phyloP scores from a whole-genome alignment of 208 protist species.

The Leishmania arabica region DNA sequence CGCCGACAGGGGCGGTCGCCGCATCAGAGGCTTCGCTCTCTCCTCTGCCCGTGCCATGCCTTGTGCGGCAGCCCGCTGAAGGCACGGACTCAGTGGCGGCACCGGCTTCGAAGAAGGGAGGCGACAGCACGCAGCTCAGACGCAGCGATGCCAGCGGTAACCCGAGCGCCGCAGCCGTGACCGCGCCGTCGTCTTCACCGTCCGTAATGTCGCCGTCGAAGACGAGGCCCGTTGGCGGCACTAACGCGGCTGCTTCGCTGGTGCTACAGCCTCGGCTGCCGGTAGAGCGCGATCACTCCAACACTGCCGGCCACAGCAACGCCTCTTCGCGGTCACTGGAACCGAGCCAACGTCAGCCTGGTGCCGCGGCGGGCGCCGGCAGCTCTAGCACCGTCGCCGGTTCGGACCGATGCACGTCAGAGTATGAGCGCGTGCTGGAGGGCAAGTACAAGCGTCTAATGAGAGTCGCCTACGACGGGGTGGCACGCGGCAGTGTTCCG shows the following conservation, averaged over 20 bases:
- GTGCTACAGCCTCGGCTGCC: not conserved
- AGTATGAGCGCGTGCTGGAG: conserved; percentile 50
- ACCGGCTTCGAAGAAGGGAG: not conserved
- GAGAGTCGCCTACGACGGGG: conserved; percentile 73
- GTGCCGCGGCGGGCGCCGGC: not conserved
- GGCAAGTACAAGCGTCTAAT: conserved; percentile 64
- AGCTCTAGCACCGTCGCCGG: not conserved
- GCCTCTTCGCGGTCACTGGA: no score
- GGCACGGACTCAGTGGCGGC: not conserved
- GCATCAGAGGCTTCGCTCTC: not conserved
- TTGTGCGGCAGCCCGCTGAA: not conserved
- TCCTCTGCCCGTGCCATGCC: not conserved
- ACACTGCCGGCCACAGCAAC: not conserved
- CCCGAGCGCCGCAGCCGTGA: not conserved
- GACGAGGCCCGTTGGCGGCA: not conserved
- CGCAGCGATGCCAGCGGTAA: not conserved
- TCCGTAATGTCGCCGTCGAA: not conserved
- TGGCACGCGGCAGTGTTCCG: conserved; percentile 50
- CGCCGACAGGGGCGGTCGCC: not conserved
- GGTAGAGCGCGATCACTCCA: not conserved
- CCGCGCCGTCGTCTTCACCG: not conserved
- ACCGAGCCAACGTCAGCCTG: not conserved
- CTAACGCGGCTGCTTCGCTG: no score
- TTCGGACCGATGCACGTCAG: conserved; percentile 12
- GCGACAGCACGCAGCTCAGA: not conserved